Percentiles rank a stretch among this genome's conserved stretches.
These are phyloP conservation scores for Amylostereum chailletii DNA, from an alignment of 1,284 basidiomycete genomes.

Conservation along the genomic window DNA sequence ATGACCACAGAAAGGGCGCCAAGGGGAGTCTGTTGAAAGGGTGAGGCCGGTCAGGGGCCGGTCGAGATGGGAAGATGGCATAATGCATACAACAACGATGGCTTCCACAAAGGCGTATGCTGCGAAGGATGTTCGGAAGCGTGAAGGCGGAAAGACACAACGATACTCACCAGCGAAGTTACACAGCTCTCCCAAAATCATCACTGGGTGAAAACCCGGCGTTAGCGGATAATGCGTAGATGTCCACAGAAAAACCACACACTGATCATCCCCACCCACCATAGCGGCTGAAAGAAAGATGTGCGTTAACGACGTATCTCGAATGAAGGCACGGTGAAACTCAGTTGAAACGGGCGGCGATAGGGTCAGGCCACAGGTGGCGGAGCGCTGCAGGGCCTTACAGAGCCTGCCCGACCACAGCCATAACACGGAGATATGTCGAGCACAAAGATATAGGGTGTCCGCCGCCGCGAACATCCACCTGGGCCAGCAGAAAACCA, in stretches of 20 bases:
- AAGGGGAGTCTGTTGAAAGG: slow-evolving; percentile 67
- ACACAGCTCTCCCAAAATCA: slow-evolving; percentile 74
- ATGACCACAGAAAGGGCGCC: slow-evolving; percentile 95
- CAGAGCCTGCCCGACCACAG: too few relatives aligned
- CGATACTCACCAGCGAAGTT: slow-evolving; percentile 65
- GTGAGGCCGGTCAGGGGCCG: neutral
- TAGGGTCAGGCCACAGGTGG: too few relatives aligned
- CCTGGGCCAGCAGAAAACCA: too few relatives aligned
- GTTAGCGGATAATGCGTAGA: slow-evolving; percentile 2
- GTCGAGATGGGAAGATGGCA: slow-evolving; percentile 2
- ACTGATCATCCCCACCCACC: slow-evolving; percentile 85
- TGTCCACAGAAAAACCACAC: slow-evolving; percentile 18
- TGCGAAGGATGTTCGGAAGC: slow-evolving; percentile 18
- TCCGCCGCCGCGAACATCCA: too few relatives aligned
- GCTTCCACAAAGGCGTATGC: slow-evolving; percentile 90
- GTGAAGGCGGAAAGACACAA: neutral
- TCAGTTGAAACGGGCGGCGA: too few relatives aligned
- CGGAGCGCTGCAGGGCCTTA: too few relatives aligned
- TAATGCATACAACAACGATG: slow-evolving; percentile 65
- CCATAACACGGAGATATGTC: too few relatives aligned
- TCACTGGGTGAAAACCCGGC: slow-evolving; percentile 38
- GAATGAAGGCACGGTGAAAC: neutral
- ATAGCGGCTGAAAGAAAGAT: slow-evolving; percentile 45
- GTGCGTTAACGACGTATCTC: neutral
- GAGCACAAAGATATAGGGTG: too few relatives aligned